These are phyloP conservation scores for Cymodocea nodosa DNA, from an alignment of 116 monocot species.

Conservation along the genomic window DNA sequence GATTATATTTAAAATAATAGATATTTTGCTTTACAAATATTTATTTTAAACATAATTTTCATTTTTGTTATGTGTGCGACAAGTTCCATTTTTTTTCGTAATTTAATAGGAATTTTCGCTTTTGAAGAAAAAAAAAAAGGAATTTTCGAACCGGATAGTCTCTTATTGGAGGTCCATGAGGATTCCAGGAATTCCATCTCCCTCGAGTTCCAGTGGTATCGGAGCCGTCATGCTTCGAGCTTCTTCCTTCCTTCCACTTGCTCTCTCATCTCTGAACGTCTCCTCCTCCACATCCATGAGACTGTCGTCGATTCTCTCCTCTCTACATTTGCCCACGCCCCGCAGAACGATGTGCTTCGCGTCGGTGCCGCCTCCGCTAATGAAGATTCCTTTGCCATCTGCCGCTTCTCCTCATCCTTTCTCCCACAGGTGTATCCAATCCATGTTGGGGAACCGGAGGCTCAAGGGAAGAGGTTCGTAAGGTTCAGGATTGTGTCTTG, in stretches of 20 bases:
- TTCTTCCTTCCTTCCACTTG: background rate
- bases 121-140: no score
- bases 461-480: background rate
- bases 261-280: background rate
- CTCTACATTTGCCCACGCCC: background rate
- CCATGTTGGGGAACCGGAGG: background rate
- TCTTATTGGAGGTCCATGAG: no score
- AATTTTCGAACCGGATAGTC: no score
- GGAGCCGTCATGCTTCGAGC: constrained; percentile 2
- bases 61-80: no score
- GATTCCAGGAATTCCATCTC: no score
- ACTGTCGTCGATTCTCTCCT: background rate
- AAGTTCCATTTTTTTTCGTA: no score
- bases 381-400: background rate
- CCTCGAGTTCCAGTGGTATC: background rate
- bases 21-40: no score
- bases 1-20: no score
- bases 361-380: background rate
- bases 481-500: background rate
- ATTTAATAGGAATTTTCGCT: no score
- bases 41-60: no score
- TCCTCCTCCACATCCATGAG: background rate
- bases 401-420: background rate
- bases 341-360: background rate
- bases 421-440: background rate